These are phyloP conservation scores for Cladosporium sphaerospermum DNA, from an alignment of 2,329 filamentous ascomycete genomes.

Conservation along the genomic window DNA sequence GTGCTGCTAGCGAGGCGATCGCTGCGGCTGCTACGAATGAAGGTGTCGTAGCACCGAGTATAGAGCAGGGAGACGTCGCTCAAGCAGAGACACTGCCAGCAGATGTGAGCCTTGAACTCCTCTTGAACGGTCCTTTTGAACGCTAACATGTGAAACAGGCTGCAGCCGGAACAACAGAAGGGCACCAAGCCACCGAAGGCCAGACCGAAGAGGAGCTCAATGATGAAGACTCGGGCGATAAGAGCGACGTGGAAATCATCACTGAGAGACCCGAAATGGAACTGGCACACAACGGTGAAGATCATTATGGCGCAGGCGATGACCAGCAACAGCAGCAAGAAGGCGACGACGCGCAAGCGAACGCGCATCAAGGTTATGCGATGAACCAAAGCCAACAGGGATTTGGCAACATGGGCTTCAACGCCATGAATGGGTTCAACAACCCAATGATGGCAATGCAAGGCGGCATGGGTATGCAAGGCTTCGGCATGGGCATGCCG, in stretches of 20 bases:
- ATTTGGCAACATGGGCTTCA: constrained; percentile 19
- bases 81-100: neutral
- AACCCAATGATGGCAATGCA: constrained; percentile 64
- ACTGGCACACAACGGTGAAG: constrained; percentile 13
- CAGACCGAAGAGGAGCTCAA: constrained; percentile 23
- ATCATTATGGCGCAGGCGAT: constrained; percentile 15
- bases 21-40: constrained; percentile 32
- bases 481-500: constrained; percentile 42
- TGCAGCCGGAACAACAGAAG: neutral
- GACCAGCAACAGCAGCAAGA: constrained; percentile 14
- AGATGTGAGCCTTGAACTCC: neutral
- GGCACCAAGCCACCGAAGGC: constrained; percentile 18
- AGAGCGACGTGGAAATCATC: constrained; percentile 24
- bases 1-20: constrained; percentile 1
- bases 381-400: constrained; percentile 20
- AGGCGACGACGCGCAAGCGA: constrained; percentile 10
- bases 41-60: constrained; percentile 2
- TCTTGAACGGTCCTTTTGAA: neutral
- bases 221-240: constrained; percentile 17
- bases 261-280: constrained; percentile 24
- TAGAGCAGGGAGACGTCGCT: neutral
- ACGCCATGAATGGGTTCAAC: constrained; percentile 49
- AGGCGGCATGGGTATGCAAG: constrained; percentile 43
- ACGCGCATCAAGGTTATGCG: constrained; percentile 12
- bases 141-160: neutral